Evolutionary conservation across 176 grass and related monocot species (phyloP), one percentile per base, ranked within the genome.

Genomic region (Pharus latifolius): DNA sequence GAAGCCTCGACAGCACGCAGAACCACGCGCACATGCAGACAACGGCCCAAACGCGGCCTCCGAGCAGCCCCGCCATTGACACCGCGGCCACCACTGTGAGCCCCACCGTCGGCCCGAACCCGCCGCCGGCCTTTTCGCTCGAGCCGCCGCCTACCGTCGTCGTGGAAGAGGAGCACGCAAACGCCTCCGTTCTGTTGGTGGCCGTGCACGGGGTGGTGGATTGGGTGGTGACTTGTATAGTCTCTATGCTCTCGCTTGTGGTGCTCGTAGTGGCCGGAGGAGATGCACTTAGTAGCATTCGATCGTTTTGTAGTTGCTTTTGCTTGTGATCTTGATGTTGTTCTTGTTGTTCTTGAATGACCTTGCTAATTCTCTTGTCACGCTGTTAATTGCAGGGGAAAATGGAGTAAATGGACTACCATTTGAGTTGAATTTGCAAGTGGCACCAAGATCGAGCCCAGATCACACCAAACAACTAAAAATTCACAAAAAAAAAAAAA

Each of bases 11-110:
- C 64, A 78, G 61, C 18, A 52, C 65, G 20, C 26, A 45, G 50
- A 66, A 56, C 72, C 72, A 81, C 2, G 65, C 72, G 43, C 72
- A 76, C 26, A 66, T 44, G 65, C 64, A 76, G 28, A 56, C 12
- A 10, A 77, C 35, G 72, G 77, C 83, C 41, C 42, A 65, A 16
- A 75, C 8, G 30, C 71, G 25, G 0, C 83, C 77, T 6, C 53
- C 29, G 57, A 86, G 83, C 43, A 86, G 72, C 57, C 65, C 73
- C 32, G 52, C 64, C 49, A 41, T 13, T 11, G 78, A 63, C 38
- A 74, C 70, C 56, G 59, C 53, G 6, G 59, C 45, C 57, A 72
- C 49, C 32, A 77, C 50, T 56, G 18, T 29, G 35, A 81, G 72
- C 49, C 78, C 65, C 7, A 43, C 28, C 16, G 6, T 59, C 8